Evolutionary conservation across 2,329 filamentous ascomycete genomes (phyloP), one percentile per base, ranked within the genome.

Genomic region (Cadophora sp.): DNA sequence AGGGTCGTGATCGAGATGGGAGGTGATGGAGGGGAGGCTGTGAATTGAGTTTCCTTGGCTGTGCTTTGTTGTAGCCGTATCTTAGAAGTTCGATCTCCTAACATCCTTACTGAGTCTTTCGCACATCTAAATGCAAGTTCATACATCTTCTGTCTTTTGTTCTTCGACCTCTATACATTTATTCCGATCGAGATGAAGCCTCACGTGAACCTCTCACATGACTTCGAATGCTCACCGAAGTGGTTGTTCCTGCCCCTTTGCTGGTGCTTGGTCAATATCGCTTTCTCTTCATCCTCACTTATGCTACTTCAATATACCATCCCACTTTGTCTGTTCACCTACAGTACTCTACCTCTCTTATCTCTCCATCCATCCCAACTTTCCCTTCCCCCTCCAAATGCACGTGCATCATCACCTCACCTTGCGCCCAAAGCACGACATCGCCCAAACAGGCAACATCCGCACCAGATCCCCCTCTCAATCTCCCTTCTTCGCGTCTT

Each of bases 381-480:
- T 24, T 34, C 16, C 8, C 46, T 29, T 51, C 43, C n/a, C n/a
- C n/a, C n/a, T n/a, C 56, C 43, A n/a, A 58, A 8, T 43, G 22
- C 53, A 46, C 29, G 14, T 26, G 14, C 51, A 48, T 56, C 16
- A 73, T 68, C 66, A 70, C 71, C 65, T 70, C 71, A 72, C 53
- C 56, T 24, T 16, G 24, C 40, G 53, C 53, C 27, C 34, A 53
- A 69, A 74, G 69, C 70, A 74, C 73, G 71, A 70, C 69, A 74
- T 74, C 65, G 53, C 65, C 68, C 19, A 66, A 70, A 65, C 27
- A 29, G 37, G 71, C 48, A 69, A 72, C 56, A 67, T 64, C 67
- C 53, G 37, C 48, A 62, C 65, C 66, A 63, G 53, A 69, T 64
- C 71, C 65, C 59, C 55, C 34, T 22, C 26, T 29, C 40, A 1